Base-by-base conservation (phyloP, 176 grass and related monocot species). In the Elaeis guineensis region DNA sequence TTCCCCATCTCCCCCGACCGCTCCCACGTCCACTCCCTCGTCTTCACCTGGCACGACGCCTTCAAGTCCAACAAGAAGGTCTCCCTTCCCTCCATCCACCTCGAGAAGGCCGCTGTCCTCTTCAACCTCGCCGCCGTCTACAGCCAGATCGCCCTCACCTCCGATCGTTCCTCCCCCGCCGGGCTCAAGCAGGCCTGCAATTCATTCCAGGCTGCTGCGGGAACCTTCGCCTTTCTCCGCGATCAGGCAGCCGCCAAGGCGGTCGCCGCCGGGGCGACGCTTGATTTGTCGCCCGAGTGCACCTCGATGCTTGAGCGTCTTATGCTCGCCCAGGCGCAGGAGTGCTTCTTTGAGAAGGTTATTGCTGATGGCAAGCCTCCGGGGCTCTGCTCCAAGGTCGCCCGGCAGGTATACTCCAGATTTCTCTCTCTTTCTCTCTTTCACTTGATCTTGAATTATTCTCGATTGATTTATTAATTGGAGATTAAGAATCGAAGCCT, bases 331-430 rank as follows among this genome's bases (percentile, higher is more conserved):
- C 94, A 99, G 67, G 88, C 94, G 17, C 88, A 99, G 67, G 94
- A 99, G 72, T 99, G 94, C 79, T 93, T 99, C 82, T 99, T 89
- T 57, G 94, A 99, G 82, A 99, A 89, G 84, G 94, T 89, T 16
- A 83, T 99, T 55, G 82, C 67, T n/a, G 94, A 86, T 14, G 88
- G 78, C n/a, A 99, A 93, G 74, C 88, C 94, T 3, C 84, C 88
- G 0, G 71, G 67, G 18, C 61, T 99, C 20, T 99, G 88, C 80
- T 99, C 88, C 57, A 99, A 99, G 71, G 82, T 99, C 52, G 94
- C 94, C 15, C 74, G 94, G 32, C 94, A 99, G 88, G 88, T 99
- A 70, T 14, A 14, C 35, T 9, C 9, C 35, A 14, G 35, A 12
- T 44, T 12, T 12, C 11, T 44, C 11, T 44, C 11, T 14, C 11